Conservation (phyloP, 164 flowering plant species). For the Vitis rotundifolia region DNA sequence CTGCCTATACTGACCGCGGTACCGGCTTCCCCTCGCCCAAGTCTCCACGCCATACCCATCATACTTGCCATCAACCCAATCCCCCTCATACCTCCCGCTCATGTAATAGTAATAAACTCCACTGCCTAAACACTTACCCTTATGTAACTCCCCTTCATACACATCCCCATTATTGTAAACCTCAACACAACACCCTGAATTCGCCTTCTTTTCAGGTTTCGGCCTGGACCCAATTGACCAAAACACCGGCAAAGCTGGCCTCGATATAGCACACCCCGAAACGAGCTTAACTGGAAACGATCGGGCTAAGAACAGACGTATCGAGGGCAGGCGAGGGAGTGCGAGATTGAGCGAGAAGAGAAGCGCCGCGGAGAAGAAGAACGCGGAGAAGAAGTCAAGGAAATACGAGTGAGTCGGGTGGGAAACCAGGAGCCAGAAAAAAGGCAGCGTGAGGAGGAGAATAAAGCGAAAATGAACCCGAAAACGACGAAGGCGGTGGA, state of each 20-base stretch:
- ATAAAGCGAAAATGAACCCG: slow-evolving; percentile 50
- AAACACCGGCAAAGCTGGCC: slow-evolving; percentile 37
- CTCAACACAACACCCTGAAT: slow-evolving; percentile 51
- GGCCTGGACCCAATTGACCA: slow-evolving; percentile 54
- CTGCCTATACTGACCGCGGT: slow-evolving; percentile 53
- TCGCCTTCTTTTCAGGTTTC: slow-evolving; percentile 23
- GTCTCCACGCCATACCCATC: slow-evolving; percentile 62
- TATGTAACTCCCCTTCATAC: slow-evolving; percentile 54
- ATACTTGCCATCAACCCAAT: slow-evolving; percentile 58
- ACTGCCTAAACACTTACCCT: slow-evolving; percentile 53
- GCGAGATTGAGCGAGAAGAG: slow-evolving; percentile 68
- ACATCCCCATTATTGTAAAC: slow-evolving; percentile 56
- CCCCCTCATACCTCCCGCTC: slow-evolving; percentile 63
- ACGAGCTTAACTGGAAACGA: slow-evolving; percentile 54
- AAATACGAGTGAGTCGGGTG: slow-evolving; percentile 58
- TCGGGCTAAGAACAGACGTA: slow-evolving; percentile 51
- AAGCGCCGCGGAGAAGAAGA: slow-evolving; percentile 66
- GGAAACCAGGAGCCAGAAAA: slow-evolving; percentile 62
- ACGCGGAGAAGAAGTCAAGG: slow-evolving; percentile 66
- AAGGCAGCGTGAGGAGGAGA: slow-evolving; percentile 53
- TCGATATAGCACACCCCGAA: neutral
- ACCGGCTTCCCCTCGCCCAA: slow-evolving; percentile 63
- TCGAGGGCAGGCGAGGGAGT: slow-evolving; percentile 66
- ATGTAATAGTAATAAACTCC: slow-evolving; percentile 54
- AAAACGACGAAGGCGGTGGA: slow-evolving; percentile 44